phyloP scores from a whole-genome alignment of 441 rosid genomes.

The Brassica balearica region DNA sequence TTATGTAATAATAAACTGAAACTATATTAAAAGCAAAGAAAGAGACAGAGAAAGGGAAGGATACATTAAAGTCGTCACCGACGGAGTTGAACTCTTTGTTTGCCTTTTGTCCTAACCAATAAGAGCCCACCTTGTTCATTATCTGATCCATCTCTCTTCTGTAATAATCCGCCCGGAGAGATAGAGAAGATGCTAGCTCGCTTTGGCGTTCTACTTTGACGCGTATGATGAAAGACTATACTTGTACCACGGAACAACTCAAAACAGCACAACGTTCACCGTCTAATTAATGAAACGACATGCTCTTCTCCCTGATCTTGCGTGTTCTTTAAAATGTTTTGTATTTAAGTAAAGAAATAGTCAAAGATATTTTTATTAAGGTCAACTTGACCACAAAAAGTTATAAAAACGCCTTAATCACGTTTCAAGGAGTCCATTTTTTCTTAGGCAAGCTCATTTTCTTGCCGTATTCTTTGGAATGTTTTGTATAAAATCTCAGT shows the following conservation, averaged over 20 bases:
- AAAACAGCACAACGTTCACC: conserved; percentile 9
- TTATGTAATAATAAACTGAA: neutral
- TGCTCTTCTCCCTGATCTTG: neutral
- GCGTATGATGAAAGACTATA: neutral
- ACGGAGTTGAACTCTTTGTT: conserved; percentile 75
- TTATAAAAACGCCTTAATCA: conserved; percentile 6
- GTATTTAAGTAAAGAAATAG: neutral
- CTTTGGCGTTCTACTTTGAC: conserved; percentile 25
- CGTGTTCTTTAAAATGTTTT: conserved; percentile 9
- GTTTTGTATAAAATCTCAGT: neutral
- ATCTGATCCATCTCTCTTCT: conserved; percentile 67
- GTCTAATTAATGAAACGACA: conserved; percentile 9
- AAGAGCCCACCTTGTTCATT: conserved; percentile 75
- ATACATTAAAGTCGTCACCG: conserved; percentile 73
- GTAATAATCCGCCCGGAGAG: neutral
- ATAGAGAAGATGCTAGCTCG: conserved; percentile 19
- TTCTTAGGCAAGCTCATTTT: neutral
- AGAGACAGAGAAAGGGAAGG: neutral
- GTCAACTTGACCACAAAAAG: conserved; percentile 22
- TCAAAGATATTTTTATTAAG: conserved; percentile 1
- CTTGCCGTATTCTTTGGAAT: neutral
- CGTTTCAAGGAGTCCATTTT: neutral
- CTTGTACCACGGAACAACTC: neutral
- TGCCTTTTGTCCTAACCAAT: conserved; percentile 71
- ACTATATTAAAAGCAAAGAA: conserved; percentile 9